Conservation (phyloP, 208 protist genomes). For the Crithidia expoeki region DNA sequence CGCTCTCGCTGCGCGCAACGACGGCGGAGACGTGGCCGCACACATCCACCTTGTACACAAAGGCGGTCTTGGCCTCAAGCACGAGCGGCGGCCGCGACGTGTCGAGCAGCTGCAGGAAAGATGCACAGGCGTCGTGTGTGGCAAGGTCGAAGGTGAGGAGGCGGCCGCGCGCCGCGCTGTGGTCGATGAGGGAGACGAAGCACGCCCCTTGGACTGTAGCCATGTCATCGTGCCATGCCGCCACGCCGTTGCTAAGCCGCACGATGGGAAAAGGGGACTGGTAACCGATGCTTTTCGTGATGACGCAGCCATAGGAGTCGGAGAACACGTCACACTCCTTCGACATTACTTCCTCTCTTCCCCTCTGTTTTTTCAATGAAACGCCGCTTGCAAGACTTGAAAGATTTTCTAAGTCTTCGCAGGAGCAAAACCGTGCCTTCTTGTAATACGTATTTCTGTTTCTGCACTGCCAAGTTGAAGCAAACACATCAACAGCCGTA, state of each 20-base stretch:
- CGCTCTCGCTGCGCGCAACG: slow-evolving; percentile 13
- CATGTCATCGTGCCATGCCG: not conserved
- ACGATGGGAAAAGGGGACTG: slow-evolving; percentile 54
- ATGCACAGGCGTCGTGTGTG: slow-evolving; percentile 11
- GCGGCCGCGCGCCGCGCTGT: slow-evolving; percentile 10
- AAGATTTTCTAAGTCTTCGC: too few relatives aligned
- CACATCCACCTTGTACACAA: slow-evolving; percentile 22
- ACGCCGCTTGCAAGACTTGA: too few relatives aligned
- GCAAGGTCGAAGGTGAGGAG: slow-evolving; percentile 29
- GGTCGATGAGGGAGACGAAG: slow-evolving; percentile 16
- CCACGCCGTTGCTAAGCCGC: slow-evolving; percentile 28
- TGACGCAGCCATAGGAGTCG: slow-evolving; percentile 57
- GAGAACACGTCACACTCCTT: slow-evolving; percentile 57
- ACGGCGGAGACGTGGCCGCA: slow-evolving; percentile 2
- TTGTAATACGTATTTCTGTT: too few relatives aligned
- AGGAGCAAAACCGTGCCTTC: too few relatives aligned
- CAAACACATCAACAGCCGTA: too few relatives aligned
- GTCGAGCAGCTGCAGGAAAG: slow-evolving; percentile 29
- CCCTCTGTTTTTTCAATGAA: not conserved
- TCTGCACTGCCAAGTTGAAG: too few relatives aligned
- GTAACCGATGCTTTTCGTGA: slow-evolving; percentile 49
- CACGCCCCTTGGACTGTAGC: slow-evolving; percentile 17
- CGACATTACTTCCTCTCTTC: slow-evolving; percentile 8
- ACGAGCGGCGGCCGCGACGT: slow-evolving; percentile 5
- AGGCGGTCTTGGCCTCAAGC: slow-evolving; percentile 15